Percentiles rank a stretch among this genome's conserved stretches.
Evolutionary conservation across 495 filamentous ascomycete genomes (phyloP).

Genomic region (Cairneyella variabilis): DNA sequence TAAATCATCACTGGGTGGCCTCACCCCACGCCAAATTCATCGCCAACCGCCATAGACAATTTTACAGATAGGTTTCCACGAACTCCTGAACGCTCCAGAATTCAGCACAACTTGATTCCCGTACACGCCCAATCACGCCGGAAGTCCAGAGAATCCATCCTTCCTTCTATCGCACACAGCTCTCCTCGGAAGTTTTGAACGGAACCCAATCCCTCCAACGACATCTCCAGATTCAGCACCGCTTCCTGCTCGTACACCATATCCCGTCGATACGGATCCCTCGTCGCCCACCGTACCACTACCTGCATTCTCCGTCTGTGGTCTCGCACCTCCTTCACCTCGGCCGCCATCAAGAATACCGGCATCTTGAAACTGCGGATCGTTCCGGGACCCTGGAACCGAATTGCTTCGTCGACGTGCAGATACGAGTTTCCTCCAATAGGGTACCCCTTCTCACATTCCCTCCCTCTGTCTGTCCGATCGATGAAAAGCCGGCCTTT

Average conservation of each 20-base stretch:
- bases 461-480: background rate
- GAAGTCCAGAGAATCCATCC: constrained; percentile 13
- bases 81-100: background rate
- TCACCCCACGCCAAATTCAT: background rate
- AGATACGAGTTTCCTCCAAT: constrained; percentile 8
- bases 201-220: background rate
- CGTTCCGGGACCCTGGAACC: constrained; percentile 18
- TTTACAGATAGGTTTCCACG: background rate
- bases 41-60: background rate
- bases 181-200: too few relatives aligned
- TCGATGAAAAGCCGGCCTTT: constrained; percentile 14
- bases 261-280: constrained; percentile 11
- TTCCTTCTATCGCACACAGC: constrained; percentile 13
- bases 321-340: constrained; percentile 1
- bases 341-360: constrained; percentile 6
- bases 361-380: constrained; percentile 11
- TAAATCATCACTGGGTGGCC: background rate
- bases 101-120: constrained; percentile 15
- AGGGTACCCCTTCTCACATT: background rate
- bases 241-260: constrained; percentile 14
- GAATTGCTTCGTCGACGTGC: constrained; percentile 15
- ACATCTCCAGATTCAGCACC: background rate
- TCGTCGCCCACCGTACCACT: constrained; percentile 13
- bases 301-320: background rate
- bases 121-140: constrained; percentile 11